Evolutionary conservation across 192 early-diverging fungal genomes (phyloP).

Genomic region (Backusella circina): DNA sequence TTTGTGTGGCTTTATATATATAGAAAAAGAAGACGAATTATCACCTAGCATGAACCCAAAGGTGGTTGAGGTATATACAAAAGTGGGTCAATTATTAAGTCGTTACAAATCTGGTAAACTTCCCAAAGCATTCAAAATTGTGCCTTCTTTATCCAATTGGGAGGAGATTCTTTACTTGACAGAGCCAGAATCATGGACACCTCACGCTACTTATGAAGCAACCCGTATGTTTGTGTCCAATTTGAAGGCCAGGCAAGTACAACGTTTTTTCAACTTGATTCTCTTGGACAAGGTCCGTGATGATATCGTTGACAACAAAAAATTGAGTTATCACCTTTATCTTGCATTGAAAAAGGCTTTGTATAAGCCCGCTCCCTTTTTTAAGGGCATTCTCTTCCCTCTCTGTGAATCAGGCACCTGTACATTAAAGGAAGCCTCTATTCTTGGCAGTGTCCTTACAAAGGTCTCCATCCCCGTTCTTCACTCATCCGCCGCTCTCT

Average conservation of each 20-base stretch:
- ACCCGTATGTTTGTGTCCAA: conserved; percentile 97
- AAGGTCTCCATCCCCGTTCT: conserved; percentile 94
- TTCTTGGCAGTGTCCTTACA: conserved; percentile 86
- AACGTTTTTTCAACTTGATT: conserved; percentile 85
- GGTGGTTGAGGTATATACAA: conserved; percentile 92
- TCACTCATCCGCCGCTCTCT: conserved; percentile 91
- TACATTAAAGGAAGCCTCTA: conserved; percentile 94
- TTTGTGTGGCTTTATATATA: neutral
- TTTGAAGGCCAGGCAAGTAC: conserved; percentile 88
- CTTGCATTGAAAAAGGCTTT: conserved; percentile 95
- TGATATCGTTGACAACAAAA: conserved; percentile 96
- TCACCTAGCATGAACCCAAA: conserved; percentile 75
- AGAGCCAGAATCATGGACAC: conserved; percentile 88
- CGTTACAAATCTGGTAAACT: conserved; percentile 94
- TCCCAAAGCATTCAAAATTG: conserved; percentile 99
- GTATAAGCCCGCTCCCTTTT: conserved; percentile 96
- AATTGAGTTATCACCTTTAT: conserved; percentile 96
- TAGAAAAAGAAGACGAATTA: conserved; percentile 40
- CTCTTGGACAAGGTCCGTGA: conserved; percentile 89
- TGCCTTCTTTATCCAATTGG: conserved; percentile 94
- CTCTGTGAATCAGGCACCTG: conserved; percentile 90
- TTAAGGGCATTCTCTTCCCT: conserved; percentile 95
- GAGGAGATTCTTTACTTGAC: conserved; percentile 95
- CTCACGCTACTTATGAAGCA: conserved; percentile 95
- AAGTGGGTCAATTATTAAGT: conserved; percentile 84